Conservation (phyloP, 2,329 filamentous ascomycete genomes). For the Didymella sp. region DNA sequence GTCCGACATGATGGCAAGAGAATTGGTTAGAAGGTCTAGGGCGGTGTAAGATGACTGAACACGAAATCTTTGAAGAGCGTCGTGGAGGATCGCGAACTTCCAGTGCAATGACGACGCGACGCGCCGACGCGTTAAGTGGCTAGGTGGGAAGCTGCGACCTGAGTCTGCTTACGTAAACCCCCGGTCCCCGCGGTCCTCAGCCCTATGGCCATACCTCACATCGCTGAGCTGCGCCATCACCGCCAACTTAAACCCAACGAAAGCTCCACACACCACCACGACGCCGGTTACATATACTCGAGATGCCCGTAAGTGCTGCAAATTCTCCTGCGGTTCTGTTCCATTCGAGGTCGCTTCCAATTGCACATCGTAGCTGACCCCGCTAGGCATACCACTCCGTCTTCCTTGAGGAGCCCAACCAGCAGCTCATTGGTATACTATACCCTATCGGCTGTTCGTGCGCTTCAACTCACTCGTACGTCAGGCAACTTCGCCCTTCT, state of each 20-base stretch:
- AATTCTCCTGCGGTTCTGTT: neutral
- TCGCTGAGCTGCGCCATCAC: conserved; percentile 40
- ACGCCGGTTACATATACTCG: conserved; percentile 37
- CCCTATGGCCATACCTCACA: conserved; percentile 42
- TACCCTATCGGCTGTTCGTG: neutral
- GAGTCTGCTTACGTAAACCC: conserved; percentile 37
- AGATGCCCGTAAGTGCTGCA: conserved; percentile 55
- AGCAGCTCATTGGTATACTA: conserved; percentile 66
- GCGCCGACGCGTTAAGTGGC: conserved; percentile 49
- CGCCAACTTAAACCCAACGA: conserved; percentile 33
- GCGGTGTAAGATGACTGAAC: too few species aligned
- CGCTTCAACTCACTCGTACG: conserved; percentile 6
- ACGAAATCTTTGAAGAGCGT: too few species aligned
- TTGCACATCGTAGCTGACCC: conserved; percentile 22
- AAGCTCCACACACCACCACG: conserved; percentile 22
- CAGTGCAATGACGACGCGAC: conserved; percentile 18
- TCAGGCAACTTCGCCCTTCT: conserved; percentile 91
- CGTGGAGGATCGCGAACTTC: neutral
- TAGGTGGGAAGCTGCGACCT: conserved; percentile 37
- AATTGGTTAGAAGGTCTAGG: neutral
- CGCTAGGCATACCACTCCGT: conserved; percentile 95
- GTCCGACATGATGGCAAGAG: conserved; percentile 57
- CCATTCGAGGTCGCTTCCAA: neutral
- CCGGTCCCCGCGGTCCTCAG: conserved; percentile 40
- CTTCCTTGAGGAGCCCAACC: conserved; percentile 82